phyloP scores from a whole-genome alignment of 139 green algal genomes.

The Coelastrella sp. region DNA sequence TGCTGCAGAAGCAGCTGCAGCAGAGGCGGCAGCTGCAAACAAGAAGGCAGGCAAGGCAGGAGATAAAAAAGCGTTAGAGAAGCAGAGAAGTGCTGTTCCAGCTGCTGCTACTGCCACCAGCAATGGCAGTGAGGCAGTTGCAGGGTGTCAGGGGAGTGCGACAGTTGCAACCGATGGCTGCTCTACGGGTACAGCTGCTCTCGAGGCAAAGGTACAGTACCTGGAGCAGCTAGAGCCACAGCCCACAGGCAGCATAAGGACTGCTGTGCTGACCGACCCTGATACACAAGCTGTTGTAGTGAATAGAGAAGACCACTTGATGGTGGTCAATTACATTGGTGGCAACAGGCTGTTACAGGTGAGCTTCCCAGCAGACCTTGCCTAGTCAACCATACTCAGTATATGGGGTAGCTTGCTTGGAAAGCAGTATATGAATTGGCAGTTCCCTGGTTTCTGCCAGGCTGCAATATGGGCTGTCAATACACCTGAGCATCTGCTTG shows the following conservation, averaged over 20 bases:
- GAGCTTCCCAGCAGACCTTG: too few species aligned
- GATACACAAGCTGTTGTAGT: slow-evolving; percentile 32
- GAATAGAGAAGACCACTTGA: slow-evolving; percentile 30
- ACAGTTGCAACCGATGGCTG: not conserved
- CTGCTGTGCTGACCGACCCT: slow-evolving; percentile 18
- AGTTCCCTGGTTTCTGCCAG: too few species aligned
- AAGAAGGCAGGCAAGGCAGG: slow-evolving; percentile 23
- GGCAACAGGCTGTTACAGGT: slow-evolving; percentile 40
- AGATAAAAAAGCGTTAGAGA: slow-evolving; percentile 11
- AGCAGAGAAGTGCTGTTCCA: not conserved
- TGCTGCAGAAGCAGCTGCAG: slow-evolving; percentile 13
- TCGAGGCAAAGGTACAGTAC: not conserved
- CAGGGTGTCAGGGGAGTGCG: too few species aligned
- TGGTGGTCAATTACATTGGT: slow-evolving; percentile 24
- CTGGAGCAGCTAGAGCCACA: not conserved
- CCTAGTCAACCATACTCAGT: too few species aligned
- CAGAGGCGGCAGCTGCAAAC: not conserved
- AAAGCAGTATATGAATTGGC: too few species aligned
- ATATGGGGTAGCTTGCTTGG: too few species aligned
- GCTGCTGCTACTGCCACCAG: not conserved
- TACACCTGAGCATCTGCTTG: not conserved
- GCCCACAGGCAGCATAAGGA: not conserved
- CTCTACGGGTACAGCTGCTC: not conserved
- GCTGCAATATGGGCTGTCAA: too few species aligned
- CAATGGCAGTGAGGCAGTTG: too few species aligned